A percentile compares a stretch with the other conserved stretches of the same genome.
phyloP scores from a whole-genome alignment of 2,329 filamentous ascomycete species.

The Nothopassalora personata region DNA sequence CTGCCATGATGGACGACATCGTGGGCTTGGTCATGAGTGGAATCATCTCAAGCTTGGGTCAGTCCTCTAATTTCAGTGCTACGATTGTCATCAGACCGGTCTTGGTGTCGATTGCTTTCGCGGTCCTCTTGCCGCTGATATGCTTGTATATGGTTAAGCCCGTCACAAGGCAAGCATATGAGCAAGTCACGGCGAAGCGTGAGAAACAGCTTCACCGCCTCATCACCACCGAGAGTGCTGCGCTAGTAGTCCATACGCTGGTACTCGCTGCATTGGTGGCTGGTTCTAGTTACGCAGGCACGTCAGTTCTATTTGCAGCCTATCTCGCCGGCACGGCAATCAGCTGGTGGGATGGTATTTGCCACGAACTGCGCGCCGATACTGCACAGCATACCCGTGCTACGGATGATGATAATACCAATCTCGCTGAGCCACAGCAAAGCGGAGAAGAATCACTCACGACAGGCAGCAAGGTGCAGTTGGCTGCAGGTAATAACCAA shows the following conservation, averaged over 20 bases:
- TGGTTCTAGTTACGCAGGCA: slow-evolving; percentile 55
- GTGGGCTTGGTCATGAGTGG: slow-evolving; percentile 72
- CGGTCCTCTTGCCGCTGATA: slow-evolving; percentile 41
- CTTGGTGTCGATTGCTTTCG: slow-evolving; percentile 49
- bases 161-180: slow-evolving; percentile 24
- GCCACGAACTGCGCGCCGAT: not conserved
- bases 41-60: slow-evolving; percentile 63
- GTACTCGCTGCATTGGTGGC: slow-evolving; percentile 49
- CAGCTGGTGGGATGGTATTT: slow-evolving; percentile 53
- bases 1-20: slow-evolving; percentile 79
- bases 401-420: not conserved
- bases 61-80: slow-evolving; percentile 32
- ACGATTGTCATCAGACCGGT: slow-evolving; percentile 48
- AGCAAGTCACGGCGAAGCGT: not conserved
- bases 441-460: not conserved
- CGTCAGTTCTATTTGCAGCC: slow-evolving; percentile 58
- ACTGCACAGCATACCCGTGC: not conserved
- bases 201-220: not conserved
- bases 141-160: slow-evolving; percentile 47
- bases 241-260: slow-evolving; percentile 45
- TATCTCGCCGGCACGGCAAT: slow-evolving; percentile 54
- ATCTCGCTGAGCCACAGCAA: not conserved
- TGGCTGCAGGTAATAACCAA: not conserved
- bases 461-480: not conserved
- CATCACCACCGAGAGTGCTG: slow-evolving; percentile 28